Evolutionary conservation across 495 filamentous ascomycete genomes (phyloP).

Genomic region (Margaritispora aquatica): DNA sequence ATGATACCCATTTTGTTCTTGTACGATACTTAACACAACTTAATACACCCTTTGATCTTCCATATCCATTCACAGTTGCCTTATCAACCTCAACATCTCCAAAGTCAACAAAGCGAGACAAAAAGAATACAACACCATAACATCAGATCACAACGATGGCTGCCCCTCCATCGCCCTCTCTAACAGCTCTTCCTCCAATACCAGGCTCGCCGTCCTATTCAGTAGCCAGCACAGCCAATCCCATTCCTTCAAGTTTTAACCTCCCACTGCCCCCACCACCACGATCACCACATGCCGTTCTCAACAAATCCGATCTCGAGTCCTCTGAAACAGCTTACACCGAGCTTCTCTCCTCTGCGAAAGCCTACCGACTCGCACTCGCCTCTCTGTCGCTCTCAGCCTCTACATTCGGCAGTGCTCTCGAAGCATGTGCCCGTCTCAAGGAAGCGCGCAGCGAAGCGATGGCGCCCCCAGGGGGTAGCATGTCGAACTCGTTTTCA

Average conservation of each 20-base stretch:
- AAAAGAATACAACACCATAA: conserved; percentile 3
- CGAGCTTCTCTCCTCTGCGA: conserved; percentile 51
- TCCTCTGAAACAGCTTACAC: conserved; percentile 52
- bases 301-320: conserved; percentile 55
- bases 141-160: conserved; percentile 9
- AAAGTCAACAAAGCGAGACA: background rate
- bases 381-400: conserved; percentile 50
- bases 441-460: conserved; percentile 50
- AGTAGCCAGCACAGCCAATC: conserved; percentile 54
- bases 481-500: conserved; percentile 40
- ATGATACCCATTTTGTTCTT: conserved; percentile 1
- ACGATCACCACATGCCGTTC: conserved; percentile 44
- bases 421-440: conserved; percentile 58
- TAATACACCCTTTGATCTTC: background rate
- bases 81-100: background rate
- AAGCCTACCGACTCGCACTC: conserved; percentile 52
- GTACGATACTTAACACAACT: background rate
- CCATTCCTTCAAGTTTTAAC: conserved; percentile 44
- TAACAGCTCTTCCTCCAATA: conserved; percentile 43
- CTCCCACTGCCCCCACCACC: conserved; percentile 49
- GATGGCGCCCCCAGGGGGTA: conserved; percentile 22
- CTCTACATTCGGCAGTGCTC: conserved; percentile 52
- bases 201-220: conserved; percentile 54
- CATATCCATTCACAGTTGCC: background rate
- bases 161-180: conserved; percentile 37